Conservation (phyloP, 2,329 filamentous ascomycete genomes). For the Mycosphaerella sp. region DNA sequence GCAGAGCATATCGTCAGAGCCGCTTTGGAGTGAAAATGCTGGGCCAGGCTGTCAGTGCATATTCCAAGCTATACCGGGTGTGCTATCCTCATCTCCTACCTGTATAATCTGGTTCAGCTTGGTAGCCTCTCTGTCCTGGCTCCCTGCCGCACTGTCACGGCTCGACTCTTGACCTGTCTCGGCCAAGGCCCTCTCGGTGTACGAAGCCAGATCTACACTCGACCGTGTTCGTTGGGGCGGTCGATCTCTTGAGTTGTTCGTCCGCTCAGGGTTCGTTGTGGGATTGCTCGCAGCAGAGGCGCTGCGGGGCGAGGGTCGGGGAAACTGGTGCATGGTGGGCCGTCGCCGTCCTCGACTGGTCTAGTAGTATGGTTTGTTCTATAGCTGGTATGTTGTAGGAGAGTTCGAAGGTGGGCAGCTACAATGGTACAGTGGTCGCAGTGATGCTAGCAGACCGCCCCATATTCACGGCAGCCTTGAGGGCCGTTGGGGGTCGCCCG, state of each 20-base stretch:
- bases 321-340: constrained; percentile 79
- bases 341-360: background rate
- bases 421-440: constrained; percentile 14
- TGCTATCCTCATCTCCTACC: constrained; percentile 46
- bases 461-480: constrained; percentile 22
- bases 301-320: constrained; percentile 64
- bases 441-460: constrained; percentile 18
- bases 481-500: constrained; percentile 10
- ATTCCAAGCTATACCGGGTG: background rate
- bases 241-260: constrained; percentile 66
- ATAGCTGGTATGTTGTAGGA: background rate
- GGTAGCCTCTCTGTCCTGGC: constrained; percentile 59
- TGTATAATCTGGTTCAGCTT: constrained; percentile 93
- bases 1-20: constrained; percentile 78
- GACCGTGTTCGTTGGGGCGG: constrained; percentile 46
- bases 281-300: constrained; percentile 67
- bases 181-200: constrained; percentile 46
- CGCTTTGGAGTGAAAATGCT: constrained; percentile 91
- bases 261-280: constrained; percentile 63
- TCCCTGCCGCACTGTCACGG: constrained; percentile 36
- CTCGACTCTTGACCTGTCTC: constrained; percentile 30
- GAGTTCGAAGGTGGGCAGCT: constrained; percentile 7
- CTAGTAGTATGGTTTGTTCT: background rate
- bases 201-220: constrained; percentile 46
- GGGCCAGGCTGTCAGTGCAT: constrained; percentile 14